Evolutionary conservation across 2,329 filamentous ascomycete species (phyloP), one percentile per base, ranked within the genome.

Genomic region (Fusarium sambucinum): DNA sequence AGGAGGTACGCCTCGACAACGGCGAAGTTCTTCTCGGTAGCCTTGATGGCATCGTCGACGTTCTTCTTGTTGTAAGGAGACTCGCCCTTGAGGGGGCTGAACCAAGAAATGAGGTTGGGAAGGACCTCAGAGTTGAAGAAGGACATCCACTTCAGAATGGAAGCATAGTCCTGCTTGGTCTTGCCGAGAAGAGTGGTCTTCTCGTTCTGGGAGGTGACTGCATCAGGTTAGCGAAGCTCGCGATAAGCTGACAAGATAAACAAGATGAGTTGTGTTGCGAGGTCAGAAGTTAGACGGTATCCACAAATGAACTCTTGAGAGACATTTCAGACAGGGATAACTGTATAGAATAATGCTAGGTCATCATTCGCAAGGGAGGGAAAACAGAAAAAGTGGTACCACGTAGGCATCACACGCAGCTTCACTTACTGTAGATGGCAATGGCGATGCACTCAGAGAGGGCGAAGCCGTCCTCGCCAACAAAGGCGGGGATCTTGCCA

Each of bases 161-260:
- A 94, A 76, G 96, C 96, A 83, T 98, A 95, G 81, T 99, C 96
- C 87, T 99, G 95, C 92, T 99, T 99, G 85, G 94, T 99, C 91
- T 98, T 98, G 80, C 96, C 96, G 77, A 99, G 90, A 73, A 99
- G 94, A 75, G 94, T 96, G 77, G 96, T 99, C 92, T 98, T 98
- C 91, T 98, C 96, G 83, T 99, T 99, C 86, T 99, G 96, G 76
- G 96, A 98, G 77, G 96, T 94, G 81, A 99, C 96, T 98, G 45
- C 66, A 32, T 79, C 67, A 65, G 62, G 76, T 83, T 75, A 82
- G 78, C 72, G 40, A 69, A 66, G 56, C 40, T 42, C 29, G 46
- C 55, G 73, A 77, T 51, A 64, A 63, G 58, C 30, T 74, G 70
- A 32, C 55, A 63, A 76, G 73, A 78, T 74, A 72, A 67, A 70